Percentiles rank a stretch among this genome's conserved stretches.
These are phyloP conservation scores for Lentinus tigrinus DNA, from an alignment of 768 basidiomycete species.

Conservation along the genomic window DNA sequence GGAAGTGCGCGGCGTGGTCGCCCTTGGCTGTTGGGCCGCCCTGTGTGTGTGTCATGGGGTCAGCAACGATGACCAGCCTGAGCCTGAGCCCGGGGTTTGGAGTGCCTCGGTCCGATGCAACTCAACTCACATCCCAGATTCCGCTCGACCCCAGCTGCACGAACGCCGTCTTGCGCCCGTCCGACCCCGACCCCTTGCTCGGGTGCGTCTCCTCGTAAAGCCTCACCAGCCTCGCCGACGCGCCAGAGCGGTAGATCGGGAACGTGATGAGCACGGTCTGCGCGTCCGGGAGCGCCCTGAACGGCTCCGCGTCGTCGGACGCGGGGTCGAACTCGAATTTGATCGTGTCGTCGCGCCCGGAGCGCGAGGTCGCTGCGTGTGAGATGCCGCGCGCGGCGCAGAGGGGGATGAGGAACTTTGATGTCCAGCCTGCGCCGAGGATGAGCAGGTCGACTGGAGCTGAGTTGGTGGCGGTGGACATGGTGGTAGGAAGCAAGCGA, in stretches of 20 bases:
- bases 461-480: slow-evolving; percentile 2
- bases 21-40: slow-evolving; percentile 27
- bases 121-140: slow-evolving; percentile 55
- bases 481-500: slow-evolving; percentile 5
- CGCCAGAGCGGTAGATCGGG: slow-evolving; percentile 48
- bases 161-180: slow-evolving; percentile 34
- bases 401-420: slow-evolving; percentile 56
- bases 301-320: slow-evolving; percentile 43
- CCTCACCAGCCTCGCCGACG: slow-evolving; percentile 44
- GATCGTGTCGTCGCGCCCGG: slow-evolving; percentile 49
- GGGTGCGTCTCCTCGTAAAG: slow-evolving; percentile 42
- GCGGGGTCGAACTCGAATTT: slow-evolving; percentile 53
- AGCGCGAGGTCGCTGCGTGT: slow-evolving; percentile 54
- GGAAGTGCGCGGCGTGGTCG: neutral
- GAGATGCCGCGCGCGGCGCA: slow-evolving; percentile 40
- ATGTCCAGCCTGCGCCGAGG: slow-evolving; percentile 69
- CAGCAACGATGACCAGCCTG: neutral
- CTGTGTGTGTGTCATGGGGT: slow-evolving; percentile 11
- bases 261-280: slow-evolving; percentile 56
- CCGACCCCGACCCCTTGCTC: neutral
- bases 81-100: too few species aligned
- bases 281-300: slow-evolving; percentile 49
- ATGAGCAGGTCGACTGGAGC: slow-evolving; percentile 50
- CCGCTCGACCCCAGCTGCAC: slow-evolving; percentile 62
- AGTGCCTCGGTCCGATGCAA: neutral